Evolutionary conservation across 2,329 filamentous ascomycete genomes (phyloP), one percentile per base, ranked within the genome.

Genomic region (Neonectria sp.): DNA sequence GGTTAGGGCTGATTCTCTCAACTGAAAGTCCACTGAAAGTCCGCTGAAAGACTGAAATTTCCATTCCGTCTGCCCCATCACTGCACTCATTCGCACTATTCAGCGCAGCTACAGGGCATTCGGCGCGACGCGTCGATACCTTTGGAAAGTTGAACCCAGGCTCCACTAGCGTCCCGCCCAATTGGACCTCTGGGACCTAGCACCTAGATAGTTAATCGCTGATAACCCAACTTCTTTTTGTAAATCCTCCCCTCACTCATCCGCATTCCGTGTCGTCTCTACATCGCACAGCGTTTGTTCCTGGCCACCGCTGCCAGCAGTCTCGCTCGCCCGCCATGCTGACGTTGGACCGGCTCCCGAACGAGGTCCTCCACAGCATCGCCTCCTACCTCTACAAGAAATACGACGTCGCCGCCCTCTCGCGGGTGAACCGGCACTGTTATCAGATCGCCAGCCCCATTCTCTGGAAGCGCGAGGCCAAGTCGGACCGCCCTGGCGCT

Each of bases 271-370:
- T 33, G 29, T 55, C 48, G 31, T 25, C 24, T 35, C 51, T 31
- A 11, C 15, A 21, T 35, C 33, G n/a, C 29, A 13, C 21, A 60
- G 55, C 49, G 48, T 21, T 37, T 35, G 29, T 60, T 61, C 55
- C 65, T 59, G 57, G 63, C 57, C 63, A 35, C 65, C 33, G 66
- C 65, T 69, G 67, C 61, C 60, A 68, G 68, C 59, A 53, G 65
- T 37, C 51, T 43, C 53, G 52, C 68, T 72, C 63, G 43, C 73
- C 62, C 57, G 69, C 68, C 60, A 78, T 76, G 70, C 68, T 74
- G 61, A 77, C 76, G 65, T 72, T 79, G 65, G 75, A 77, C 58
- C 74, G 76, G 63, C 71, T 77, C 29, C 77, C 70, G 4, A 78
- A 78, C 46, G 78, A 76, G 65, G 74, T 76, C 25, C 55, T 76